phyloP scores from a whole-genome alignment of 2,329 filamentous ascomycete genomes.

The Ophidiomyces ophidiicola region DNA sequence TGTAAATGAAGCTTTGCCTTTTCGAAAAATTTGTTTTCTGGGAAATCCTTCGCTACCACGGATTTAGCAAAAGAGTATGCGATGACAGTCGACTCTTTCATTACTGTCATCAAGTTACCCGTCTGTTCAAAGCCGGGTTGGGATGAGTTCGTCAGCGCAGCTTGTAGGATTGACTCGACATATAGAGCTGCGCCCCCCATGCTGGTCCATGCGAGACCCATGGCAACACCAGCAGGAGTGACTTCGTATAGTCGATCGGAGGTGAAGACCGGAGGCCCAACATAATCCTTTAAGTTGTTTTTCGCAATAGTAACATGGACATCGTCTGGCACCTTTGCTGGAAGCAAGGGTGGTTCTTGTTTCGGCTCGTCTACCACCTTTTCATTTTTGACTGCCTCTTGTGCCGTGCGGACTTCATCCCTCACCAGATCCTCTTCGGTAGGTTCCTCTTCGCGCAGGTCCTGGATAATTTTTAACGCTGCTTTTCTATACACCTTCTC shows the following conservation, averaged over 20 bases:
- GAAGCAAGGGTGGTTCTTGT: conserved; percentile 7
- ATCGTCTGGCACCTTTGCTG: conserved; percentile 71
- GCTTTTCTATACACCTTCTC: conserved; percentile 98
- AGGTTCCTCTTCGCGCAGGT: conserved; percentile 15
- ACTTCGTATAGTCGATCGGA: conserved; percentile 90
- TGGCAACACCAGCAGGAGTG: conserved; percentile 85
- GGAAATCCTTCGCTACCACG: conserved; percentile 69
- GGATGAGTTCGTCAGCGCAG: conserved; percentile 59
- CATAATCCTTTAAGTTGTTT: conserved; percentile 89
- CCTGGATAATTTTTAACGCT: conserved; percentile 85
- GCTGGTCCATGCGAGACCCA: conserved; percentile 96
- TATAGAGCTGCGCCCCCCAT: conserved; percentile 95
- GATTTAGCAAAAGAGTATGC: conserved; percentile 95
- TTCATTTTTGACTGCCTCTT: conserved; percentile 45
- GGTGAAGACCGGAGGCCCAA: conserved; percentile 89
- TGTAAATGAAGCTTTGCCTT: conserved; percentile 91
- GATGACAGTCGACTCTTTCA: conserved; percentile 94
- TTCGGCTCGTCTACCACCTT: conserved; percentile 14
- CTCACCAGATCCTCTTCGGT: conserved; percentile 58
- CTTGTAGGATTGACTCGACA: conserved; percentile 90
- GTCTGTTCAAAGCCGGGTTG: conserved; percentile 77
- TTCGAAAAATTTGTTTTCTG: conserved; percentile 89
- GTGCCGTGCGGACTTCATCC: conserved; percentile 68
- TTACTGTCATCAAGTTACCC: conserved; percentile 86
- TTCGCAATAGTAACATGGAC: conserved; percentile 80